Base-by-base conservation (phyloP, 2,329 filamentous ascomycete species). In the Cyclaneusma minus region DNA sequence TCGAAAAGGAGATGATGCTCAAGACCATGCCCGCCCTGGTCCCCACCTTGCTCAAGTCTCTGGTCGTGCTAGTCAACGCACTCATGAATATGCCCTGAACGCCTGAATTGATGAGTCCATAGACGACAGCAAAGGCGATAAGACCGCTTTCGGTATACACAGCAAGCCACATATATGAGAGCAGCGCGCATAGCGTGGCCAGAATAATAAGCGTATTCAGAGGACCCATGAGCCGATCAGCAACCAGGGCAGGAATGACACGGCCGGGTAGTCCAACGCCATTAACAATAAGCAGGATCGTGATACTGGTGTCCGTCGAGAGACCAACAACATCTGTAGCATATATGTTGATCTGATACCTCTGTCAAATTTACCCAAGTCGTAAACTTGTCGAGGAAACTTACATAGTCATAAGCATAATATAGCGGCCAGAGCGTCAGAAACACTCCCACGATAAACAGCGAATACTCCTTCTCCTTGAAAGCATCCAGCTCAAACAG, bases 1-100 rank as follows among this genome's bases (percentile, higher is more conserved):
- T 55, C 1, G 61, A 58, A 19, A 67, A 48, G 10, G 52, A 55
- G 11, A 64, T 54, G 18, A 64, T 52, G 10, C 35, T 58, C 29
- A 67, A 54, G 4, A 57, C 51, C 61, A 67, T 66, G 1, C 62
- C 63, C 37, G 60, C 57, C 3, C 62, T 43, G 8, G 60, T 54
- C 0, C 63, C 64, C 5, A 52, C 51, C 35, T 63, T 66, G 33
- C 54, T 58, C 26, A 63, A 30, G 36, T 66, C 60, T 0, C 50
- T 51, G 1, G 57, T 62, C n/a, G 13, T 13, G 21, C 53, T 58
- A 22, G 51, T 52, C 11, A 62, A 30, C 2, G 55, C 58, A 3
- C 56, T 56, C 0, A 62, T 60, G 32, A 64, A 64, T 3, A 67
- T 41, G 0, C 52, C 50, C 39, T 64, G 60, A 8, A 64, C 52